A percentile compares a stretch with the other conserved stretches of the same genome.
These are phyloP conservation scores for Saccharomyces hybrid DNA, from an alignment of 1,139 yeast genomes.

Conservation along the genomic window DNA sequence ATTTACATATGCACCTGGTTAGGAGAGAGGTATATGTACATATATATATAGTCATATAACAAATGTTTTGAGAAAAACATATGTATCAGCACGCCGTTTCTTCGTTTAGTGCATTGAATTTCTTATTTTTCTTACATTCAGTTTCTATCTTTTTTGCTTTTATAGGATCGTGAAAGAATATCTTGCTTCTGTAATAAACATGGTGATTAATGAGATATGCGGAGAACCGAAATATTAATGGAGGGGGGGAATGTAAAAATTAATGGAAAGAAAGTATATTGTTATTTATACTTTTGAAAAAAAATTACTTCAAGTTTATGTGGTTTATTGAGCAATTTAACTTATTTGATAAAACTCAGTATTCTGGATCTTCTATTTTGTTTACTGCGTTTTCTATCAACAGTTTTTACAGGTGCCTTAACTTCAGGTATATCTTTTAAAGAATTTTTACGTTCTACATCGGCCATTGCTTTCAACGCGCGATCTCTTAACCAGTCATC, in stretches of 20 bases:
- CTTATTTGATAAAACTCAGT: constrained; percentile 13
- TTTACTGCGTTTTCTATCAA: not conserved
- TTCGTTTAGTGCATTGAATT: too few relatives aligned
- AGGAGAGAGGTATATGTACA: constrained; percentile 1
- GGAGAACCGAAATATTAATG: not conserved
- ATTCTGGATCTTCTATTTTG: constrained; percentile 14
- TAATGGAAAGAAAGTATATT: not conserved
- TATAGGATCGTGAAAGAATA: too few relatives aligned
- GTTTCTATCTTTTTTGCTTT: too few relatives aligned
- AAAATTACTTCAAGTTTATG: not conserved
- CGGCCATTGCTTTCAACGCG: not conserved
- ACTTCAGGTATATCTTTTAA: not conserved
- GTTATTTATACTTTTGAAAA: not conserved
- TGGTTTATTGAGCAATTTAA: not conserved
- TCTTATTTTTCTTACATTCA: too few relatives aligned
- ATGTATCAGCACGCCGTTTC: too few relatives aligned
- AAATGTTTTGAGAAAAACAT: too few relatives aligned
- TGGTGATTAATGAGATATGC: not conserved
- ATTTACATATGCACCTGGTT: constrained; percentile 43
- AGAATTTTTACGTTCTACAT: not conserved
- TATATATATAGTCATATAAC: not conserved
- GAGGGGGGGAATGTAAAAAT: not conserved
- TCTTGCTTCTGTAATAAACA: too few relatives aligned
- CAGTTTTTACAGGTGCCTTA: not conserved
- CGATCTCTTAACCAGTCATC: constrained; percentile 19